phyloP scores from a whole-genome alignment of 768 basidiomycete genomes.

The Hirschioporus abietinus region DNA sequence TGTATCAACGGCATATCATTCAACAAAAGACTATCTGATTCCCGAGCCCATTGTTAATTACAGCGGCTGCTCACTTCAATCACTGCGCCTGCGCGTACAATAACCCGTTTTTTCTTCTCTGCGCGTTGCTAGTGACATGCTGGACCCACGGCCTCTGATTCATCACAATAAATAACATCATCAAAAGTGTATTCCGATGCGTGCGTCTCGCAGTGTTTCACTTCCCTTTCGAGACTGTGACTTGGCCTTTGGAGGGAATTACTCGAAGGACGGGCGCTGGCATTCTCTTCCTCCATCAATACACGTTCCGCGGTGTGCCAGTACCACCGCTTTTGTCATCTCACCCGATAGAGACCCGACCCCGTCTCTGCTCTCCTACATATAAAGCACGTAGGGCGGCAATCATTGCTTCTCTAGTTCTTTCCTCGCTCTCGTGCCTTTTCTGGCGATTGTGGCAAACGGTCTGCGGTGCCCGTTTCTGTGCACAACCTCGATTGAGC shows the following conservation, averaged over 20 bases:
- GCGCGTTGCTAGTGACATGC: no score
- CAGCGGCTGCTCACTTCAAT: neutral
- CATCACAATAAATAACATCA: neutral
- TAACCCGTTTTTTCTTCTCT: neutral
- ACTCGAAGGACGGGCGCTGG: neutral
- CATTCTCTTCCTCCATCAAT: neutral
- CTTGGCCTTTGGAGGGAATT: neutral
- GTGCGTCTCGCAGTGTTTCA: neutral
- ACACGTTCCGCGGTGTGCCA: neutral
- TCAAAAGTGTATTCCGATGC: neutral
- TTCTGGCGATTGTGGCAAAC: neutral
- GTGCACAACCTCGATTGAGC: neutral
- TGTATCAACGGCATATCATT: neutral
- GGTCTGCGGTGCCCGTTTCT: neutral
- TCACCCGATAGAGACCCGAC: neutral
- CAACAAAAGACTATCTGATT: neutral
- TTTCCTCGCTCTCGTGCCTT: no score
- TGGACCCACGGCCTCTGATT: neutral
- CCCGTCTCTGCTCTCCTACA: neutral
- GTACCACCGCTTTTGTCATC: neutral
- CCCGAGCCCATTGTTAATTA: neutral
- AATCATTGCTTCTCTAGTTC: no score
- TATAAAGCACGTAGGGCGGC: neutral
- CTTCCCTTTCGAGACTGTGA: neutral
- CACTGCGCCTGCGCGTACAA: neutral